Conservation (phyloP, 2,329 filamentous ascomycete genomes). For the Lecanicillium sp. region DNA sequence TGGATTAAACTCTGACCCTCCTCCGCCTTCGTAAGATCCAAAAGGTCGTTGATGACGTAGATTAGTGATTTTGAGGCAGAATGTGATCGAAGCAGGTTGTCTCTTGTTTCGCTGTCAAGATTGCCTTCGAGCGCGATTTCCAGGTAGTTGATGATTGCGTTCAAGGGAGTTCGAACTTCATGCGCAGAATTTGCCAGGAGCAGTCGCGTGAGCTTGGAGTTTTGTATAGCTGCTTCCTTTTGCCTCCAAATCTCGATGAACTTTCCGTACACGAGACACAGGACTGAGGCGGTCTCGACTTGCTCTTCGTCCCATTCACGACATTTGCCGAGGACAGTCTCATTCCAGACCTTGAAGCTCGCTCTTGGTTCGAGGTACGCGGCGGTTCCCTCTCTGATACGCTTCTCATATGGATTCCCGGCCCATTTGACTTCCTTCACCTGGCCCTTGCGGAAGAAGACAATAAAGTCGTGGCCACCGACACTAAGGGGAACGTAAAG, state of each 20-base stretch:
- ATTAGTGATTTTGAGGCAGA: conserved; percentile 89
- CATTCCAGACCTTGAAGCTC: conserved; percentile 75
- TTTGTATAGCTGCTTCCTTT: conserved; percentile 79
- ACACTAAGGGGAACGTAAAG: conserved; percentile 75
- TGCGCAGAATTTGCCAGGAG: conserved; percentile 84
- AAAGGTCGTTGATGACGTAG: conserved; percentile 87
- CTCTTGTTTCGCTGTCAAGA: conserved; percentile 74
- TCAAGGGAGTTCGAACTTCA: conserved; percentile 83
- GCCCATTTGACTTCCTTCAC: conserved; percentile 76
- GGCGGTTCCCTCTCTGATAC: conserved; percentile 63
- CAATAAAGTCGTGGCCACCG: conserved; percentile 77
- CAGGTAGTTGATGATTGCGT: conserved; percentile 91
- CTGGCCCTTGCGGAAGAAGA: conserved; percentile 79
- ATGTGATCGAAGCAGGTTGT: conserved; percentile 78
- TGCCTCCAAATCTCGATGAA: conserved; percentile 93
- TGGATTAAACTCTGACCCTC: conserved; percentile 74
- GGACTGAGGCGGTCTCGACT: conserved; percentile 78
- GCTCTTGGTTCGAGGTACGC: conserved; percentile 71
- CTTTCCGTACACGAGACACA: conserved; percentile 78
- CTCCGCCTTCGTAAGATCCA: conserved; percentile 84
- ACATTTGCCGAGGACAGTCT: conserved; percentile 74
- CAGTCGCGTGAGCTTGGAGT: conserved; percentile 70
- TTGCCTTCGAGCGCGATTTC: conserved; percentile 82
- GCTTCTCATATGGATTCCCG: conserved; percentile 79
- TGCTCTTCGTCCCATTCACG: conserved; percentile 87